Evolutionary conservation across 257 asterid species (phyloP).

Genomic region (Fraxinus pennsylvanica): DNA sequence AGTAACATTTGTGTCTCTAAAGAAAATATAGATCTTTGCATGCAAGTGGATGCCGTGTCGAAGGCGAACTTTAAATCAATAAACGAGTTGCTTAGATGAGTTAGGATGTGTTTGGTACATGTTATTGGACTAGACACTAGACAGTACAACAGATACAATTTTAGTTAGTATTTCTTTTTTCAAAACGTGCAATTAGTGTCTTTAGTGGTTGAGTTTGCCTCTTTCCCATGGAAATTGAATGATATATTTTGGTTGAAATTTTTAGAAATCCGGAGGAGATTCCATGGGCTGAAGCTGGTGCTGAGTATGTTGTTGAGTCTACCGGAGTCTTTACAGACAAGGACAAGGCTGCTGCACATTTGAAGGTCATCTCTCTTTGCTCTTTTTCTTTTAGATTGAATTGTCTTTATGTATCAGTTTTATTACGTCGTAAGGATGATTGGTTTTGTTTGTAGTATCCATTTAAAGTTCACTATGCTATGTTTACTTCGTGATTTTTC

Average conservation of each 20-base stretch:
- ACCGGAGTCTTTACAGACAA: conserved; percentile 80
- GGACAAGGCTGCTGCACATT: conserved; percentile 83
- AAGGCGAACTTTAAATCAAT: background rate
- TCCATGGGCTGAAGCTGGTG: conserved; percentile 75
- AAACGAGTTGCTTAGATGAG: background rate
- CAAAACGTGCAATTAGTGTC: background rate
- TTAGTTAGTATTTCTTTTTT: background rate
- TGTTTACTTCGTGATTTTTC: background rate
- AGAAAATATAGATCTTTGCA: background rate
- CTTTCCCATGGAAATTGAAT: background rate
- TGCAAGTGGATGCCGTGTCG: background rate
- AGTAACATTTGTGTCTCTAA: background rate
- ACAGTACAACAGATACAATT: background rate
- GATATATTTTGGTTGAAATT: background rate
- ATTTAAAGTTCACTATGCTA: background rate
- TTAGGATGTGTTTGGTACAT: background rate
- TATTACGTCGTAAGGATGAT: too few relatives aligned
- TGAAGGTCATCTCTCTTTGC: conserved; percentile 38
- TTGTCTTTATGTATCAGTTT: background rate
- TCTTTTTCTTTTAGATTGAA: background rate
- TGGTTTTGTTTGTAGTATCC: background rate
- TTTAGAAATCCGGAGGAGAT: conserved; percentile 70
- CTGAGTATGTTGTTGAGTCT: conserved; percentile 71
- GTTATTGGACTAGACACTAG: background rate
- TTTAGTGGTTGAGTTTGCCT: background rate